Conservation (phyloP, 495 filamentous ascomycete species). For the Penicillium samsonianum region DNA sequence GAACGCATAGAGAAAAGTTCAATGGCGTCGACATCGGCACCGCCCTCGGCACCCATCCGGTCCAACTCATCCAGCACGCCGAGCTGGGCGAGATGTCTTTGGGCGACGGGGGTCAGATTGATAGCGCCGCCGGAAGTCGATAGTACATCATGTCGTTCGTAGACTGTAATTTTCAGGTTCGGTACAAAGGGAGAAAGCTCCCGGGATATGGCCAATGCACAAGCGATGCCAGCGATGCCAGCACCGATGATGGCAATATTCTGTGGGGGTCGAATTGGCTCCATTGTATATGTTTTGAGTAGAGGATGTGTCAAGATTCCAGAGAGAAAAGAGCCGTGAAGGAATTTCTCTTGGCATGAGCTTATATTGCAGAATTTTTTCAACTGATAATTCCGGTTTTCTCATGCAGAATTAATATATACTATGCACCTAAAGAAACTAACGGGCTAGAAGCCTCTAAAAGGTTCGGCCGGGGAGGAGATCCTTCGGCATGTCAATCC, state of each 20-base stretch:
- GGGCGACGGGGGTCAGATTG: slow-evolving; percentile 62
- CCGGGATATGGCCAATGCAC: slow-evolving; percentile 53
- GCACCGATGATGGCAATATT: slow-evolving; percentile 55
- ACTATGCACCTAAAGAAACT: not conserved
- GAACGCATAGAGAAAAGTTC: slow-evolving; percentile 54
- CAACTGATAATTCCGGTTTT: not conserved
- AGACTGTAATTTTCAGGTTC: slow-evolving; percentile 53
- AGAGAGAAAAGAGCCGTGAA: not conserved
- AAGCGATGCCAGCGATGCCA: slow-evolving; percentile 57
- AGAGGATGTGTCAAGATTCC: not conserved
- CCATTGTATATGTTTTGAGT: slow-evolving; percentile 7
- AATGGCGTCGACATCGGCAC: slow-evolving; percentile 55
- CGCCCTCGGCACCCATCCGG: slow-evolving; percentile 43
- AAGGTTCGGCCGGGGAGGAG: slow-evolving; percentile 27
- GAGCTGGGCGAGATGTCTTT: slow-evolving; percentile 57
- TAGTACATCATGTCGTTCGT: slow-evolving; percentile 56
- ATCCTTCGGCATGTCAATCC: slow-evolving; percentile 26
- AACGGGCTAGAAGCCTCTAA: not conserved
- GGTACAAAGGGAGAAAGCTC: slow-evolving; percentile 47
- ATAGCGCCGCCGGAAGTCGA: slow-evolving; percentile 62
- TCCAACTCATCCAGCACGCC: slow-evolving; percentile 51
- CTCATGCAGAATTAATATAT: not conserved
- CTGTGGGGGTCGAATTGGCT: slow-evolving; percentile 25
- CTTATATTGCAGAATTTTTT: slow-evolving; percentile 3
- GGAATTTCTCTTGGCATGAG: slow-evolving; percentile 2